Evolutionary conservation across 1,284 basidiomycete species (phyloP).

Genomic region (Pseudozyma sp.): DNA sequence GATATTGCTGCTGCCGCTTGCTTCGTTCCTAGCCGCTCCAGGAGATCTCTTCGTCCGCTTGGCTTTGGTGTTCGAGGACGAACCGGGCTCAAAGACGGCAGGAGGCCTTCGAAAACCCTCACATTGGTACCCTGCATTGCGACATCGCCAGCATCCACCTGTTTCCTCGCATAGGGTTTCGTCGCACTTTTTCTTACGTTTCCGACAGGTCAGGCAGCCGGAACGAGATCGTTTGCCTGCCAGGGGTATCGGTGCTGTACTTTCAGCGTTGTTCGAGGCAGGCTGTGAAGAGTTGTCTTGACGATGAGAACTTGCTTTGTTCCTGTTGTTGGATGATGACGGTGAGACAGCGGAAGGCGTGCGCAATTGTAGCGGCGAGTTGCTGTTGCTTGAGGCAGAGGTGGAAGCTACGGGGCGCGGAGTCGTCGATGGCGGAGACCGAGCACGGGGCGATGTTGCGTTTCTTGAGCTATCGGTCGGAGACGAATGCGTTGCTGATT

Average conservation of each 20-base stretch:
- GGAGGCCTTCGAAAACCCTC: conserved; percentile 39
- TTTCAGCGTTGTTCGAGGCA: background rate
- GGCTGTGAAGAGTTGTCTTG: background rate
- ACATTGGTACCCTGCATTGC: conserved; percentile 48
- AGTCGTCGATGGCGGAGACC: background rate
- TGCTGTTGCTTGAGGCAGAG: background rate
- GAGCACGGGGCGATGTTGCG: too few relatives aligned
- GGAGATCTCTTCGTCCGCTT: conserved; percentile 27
- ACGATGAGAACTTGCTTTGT: conserved; percentile 3
- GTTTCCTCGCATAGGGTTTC: conserved; percentile 44
- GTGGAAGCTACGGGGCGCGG: background rate
- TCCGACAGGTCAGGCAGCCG: conserved; percentile 44
- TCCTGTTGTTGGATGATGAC: conserved; percentile 1
- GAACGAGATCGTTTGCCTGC: conserved; percentile 38
- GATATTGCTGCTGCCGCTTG: conserved; percentile 2
- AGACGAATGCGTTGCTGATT: too few relatives aligned
- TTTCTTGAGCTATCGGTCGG: background rate
- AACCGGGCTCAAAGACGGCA: conserved; percentile 30
- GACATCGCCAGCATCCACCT: conserved; percentile 46
- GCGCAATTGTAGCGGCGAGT: background rate
- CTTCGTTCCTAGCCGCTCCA: background rate
- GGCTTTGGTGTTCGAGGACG: conserved; percentile 3
- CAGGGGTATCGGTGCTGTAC: conserved; percentile 7
- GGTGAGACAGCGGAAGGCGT: background rate
- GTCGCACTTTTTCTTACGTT: conserved; percentile 50